Evolutionary conservation across 1,284 basidiomycete species (phyloP).

Genomic region (Phellopilus nigrolimitatus): DNA sequence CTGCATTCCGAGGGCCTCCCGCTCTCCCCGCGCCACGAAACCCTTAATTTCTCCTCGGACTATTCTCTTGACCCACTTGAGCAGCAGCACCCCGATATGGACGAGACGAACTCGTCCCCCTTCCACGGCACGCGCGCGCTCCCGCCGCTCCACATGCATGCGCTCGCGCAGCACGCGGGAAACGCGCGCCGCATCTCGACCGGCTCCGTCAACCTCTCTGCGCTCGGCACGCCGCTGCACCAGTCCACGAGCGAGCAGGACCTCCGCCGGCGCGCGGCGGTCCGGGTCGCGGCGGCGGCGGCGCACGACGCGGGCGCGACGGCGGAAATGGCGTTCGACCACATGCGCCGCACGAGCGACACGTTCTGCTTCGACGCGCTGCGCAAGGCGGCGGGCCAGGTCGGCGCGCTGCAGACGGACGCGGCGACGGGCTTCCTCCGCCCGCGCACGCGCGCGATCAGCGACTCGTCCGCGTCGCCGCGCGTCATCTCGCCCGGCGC

Average conservation of each 20-base stretch:
- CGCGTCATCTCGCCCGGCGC: constrained; percentile 13
- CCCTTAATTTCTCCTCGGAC: neutral
- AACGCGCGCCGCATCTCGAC: constrained; percentile 15
- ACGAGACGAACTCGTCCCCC: constrained; percentile 16
- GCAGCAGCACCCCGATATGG: neutral
- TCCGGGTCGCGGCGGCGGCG: neutral
- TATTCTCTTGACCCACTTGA: neutral
- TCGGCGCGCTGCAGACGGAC: neutral
- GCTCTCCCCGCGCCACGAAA: neutral
- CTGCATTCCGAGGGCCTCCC: neutral
- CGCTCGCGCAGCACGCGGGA: neutral
- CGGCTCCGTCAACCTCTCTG: constrained; percentile 8
- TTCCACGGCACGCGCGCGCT: constrained; percentile 15
- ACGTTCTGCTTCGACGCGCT: constrained; percentile 15
- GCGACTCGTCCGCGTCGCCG: constrained; percentile 17
- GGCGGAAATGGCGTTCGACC: constrained; percentile 5
- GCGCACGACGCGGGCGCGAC: neutral
- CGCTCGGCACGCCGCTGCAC: constrained; percentile 8
- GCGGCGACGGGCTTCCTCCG: constrained; percentile 2
- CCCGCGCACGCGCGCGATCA: constrained; percentile 16
- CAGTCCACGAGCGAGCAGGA: constrained; percentile 18
- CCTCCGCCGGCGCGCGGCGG: constrained; percentile 13
- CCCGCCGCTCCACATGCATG: constrained; percentile 3
- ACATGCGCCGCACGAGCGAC: constrained; percentile 15
- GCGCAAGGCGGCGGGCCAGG: neutral